Base-by-base conservation (phyloP, 1,284 basidiomycete species). In the Marasmius fiardii region DNA sequence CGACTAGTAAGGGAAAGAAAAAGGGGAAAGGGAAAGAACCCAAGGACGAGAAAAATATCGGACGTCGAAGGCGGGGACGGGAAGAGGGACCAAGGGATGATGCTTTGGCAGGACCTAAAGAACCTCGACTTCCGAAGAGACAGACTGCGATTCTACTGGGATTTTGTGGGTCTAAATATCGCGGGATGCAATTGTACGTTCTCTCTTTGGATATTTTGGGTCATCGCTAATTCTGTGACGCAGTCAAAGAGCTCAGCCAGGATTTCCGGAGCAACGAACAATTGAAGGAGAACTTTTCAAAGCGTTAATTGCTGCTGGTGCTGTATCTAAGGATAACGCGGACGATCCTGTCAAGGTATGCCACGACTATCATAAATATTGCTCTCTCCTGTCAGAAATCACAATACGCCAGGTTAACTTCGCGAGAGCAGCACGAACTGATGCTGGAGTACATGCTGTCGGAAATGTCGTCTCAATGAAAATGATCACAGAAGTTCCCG, bases 401-500 rank as follows among this genome's bases (percentile, higher is more conserved):
- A 18, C 49, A 21, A 7, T 28, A 16, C 21, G 1, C 52, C 50
- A 93, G 92, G 90, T 95, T 52, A 84, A 81, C 49, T 81, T 99
- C 12, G 87, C 86, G 44, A 85, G 97, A 37, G 93, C 96, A 2
- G 97, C 97, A 5, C 80, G 97, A 2, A 99, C 97, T 0, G 97
- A 99, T 70, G 92, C 95, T 1, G 97, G 97, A 18, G 97, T 99
- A 4, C 95, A 98, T 67, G 97, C 97, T 4, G 95, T 95, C 6
- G 93, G 95, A 11, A 99, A 99, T 68, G 78, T 94, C 26, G 86
- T 98, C 14, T 93, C 92, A 7, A 79, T 97, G 69, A 98, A 97
- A 71, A 80, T 96, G 76, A 97, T 97, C 64, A 80, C 86, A 21
- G 71, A 77, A 20, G 80, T 92, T 11, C 91, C 93, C 1, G 85